Evolutionary conservation across 257 asterid genomes (phyloP).

Genomic region (Solanum tarijense): DNA sequence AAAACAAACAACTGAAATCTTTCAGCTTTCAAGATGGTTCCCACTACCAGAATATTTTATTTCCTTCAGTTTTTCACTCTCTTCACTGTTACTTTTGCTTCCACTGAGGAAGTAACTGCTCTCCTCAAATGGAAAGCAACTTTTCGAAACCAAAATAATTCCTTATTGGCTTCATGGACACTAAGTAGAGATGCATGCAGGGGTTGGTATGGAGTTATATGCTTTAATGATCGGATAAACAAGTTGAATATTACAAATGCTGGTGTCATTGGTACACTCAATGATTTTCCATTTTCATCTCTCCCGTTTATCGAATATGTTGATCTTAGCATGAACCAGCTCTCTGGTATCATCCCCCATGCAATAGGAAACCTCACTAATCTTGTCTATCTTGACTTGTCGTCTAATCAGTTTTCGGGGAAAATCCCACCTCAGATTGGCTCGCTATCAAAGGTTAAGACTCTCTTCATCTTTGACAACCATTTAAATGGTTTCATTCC

Average conservation of each 20-base stretch:
- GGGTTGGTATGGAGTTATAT: too few relatives aligned
- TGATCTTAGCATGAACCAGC: conserved; percentile 3
- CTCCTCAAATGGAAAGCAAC: too few relatives aligned
- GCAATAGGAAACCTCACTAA: neutral
- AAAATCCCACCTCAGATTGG: conserved; percentile 6
- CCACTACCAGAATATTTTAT: too few relatives aligned
- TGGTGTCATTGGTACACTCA: neutral
- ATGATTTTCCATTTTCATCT: conserved; percentile 10
- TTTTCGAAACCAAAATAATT: too few relatives aligned
- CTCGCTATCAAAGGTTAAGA: neutral
- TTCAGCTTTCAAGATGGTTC: too few relatives aligned
- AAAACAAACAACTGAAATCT: neutral
- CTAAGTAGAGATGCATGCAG: too few relatives aligned
- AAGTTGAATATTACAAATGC: neutral
- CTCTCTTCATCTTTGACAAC: neutral
- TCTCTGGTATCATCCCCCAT: conserved; percentile 4
- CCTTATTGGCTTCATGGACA: too few relatives aligned
- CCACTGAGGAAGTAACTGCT: too few relatives aligned
- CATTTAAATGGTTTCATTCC: neutral
- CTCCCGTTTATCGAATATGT: conserved; percentile 13
- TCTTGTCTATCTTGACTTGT: neutral
- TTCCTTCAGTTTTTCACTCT: too few relatives aligned
- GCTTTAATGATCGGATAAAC: too few relatives aligned
- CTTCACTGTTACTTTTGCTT: too few relatives aligned
- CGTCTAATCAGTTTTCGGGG: neutral